Conservation (phyloP, 345 rosid genomes). For the Mercurialis annua region DNA sequence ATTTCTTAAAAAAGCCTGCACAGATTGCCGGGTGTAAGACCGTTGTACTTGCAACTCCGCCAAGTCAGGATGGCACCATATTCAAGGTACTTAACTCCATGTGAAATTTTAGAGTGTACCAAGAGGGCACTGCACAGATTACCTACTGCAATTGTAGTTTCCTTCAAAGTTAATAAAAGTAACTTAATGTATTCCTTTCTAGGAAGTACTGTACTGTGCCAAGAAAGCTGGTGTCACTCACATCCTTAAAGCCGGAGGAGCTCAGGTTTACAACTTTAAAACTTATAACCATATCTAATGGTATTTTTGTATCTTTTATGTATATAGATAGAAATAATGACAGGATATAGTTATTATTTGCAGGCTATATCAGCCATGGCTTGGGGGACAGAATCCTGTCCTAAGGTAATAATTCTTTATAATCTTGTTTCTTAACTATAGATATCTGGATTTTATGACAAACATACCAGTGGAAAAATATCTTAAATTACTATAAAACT, state of each 20-base stretch:
- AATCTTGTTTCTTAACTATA: not conserved
- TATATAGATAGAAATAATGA: not conserved
- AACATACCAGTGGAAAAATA: not conserved
- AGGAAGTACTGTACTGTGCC: constrained; percentile 92
- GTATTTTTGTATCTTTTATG: not conserved
- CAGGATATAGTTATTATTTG: constrained; percentile 6
- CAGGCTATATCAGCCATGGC: constrained; percentile 98
- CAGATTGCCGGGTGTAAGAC: constrained; percentile 93
- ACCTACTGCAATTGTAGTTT: no score
- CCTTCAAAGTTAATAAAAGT: not conserved
- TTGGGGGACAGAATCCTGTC: constrained; percentile 96
- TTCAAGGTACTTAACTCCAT: constrained; percentile 55
- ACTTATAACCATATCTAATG: not conserved
- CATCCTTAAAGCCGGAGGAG: constrained; percentile 94
- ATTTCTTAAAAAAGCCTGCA: constrained; percentile 58
- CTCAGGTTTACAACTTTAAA: constrained; percentile 55
- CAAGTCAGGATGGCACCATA: constrained; percentile 71
- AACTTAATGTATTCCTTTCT: constrained; percentile 1
- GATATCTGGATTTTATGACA: not conserved
- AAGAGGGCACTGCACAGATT: not conserved
- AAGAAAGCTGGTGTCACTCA: constrained; percentile 93
- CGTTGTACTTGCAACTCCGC: constrained; percentile 86
- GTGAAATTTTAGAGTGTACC: no score
- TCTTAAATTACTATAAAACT: no score
- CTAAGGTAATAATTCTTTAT: constrained; percentile 53